Base-by-base conservation (phyloP, 352 stramenopile genomes). In the Thraustochytrium sp. region DNA sequence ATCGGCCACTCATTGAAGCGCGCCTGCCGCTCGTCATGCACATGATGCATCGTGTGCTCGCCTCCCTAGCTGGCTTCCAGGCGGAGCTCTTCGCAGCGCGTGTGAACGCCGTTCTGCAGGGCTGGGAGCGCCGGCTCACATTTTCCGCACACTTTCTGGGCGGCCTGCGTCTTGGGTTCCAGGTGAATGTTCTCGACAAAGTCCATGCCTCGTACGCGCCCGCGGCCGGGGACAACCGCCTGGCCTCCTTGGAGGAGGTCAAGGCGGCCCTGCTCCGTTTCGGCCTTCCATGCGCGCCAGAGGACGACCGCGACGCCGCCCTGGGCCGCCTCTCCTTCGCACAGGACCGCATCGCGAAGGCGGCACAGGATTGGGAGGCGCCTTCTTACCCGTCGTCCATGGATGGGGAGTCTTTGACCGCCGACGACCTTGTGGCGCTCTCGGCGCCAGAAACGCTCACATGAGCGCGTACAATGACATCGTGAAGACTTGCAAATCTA, bases 1-100 rank as follows among this genome's bases (percentile, higher is more conserved):
- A 95, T 64, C 91, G 92, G 2, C 94, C 92, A 46, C 93, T 90
- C 68, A 92, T 96, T 77, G 89, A 96, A 84, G 89, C 92, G 3
- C 90, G 84, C 54, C 75, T 96, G 40, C 91, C 91, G 8, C 86
- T 93, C 80, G 93, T 95, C 36, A 38, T 72, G 26, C 26, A 31
- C 4, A 49, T 31, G 40, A 21, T 72, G 9, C 13, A 34, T 11
- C 59, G 59, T 18, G 13, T 13, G 4, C 11, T 16, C 0, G 26
- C 4, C n/a, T 18, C 9, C 2, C 26, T 5, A 29, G 13, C 16
- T 16, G 59, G 26, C 13, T 72, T 72, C 26, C 46, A 9, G 26
- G 87, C 36, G n/a, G 36, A n/a, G 13, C 23, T 54, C 0, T 75
- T 75, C 31, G 62, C 23, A 13, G 44, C 36, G 18, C 62, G 62